Base-by-base conservation (phyloP, 768 basidiomycete genomes). In the Vararia minispora region DNA sequence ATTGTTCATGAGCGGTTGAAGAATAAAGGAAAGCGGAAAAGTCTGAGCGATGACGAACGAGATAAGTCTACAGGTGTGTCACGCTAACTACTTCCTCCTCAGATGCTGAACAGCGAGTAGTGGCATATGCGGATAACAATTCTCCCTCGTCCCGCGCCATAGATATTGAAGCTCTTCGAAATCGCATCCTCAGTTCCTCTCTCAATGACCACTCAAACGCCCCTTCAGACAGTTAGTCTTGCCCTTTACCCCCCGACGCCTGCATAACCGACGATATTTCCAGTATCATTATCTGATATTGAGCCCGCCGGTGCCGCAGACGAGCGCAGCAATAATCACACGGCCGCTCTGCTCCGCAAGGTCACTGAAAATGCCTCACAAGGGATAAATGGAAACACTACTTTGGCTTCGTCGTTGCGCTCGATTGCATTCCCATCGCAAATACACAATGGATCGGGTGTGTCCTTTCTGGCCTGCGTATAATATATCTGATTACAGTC, bases 1-100 rank as follows among this genome's bases (percentile, higher is more conserved):
- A 41, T 48, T 3, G 39, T 38, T 6, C 38, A 42, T 32, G 47
- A 48, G 29, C 41, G 47, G 8, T 42, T 39, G 39, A 33, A 36
- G 41, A 43, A 40, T 34, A 43, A 40, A 30, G 47, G 45, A 1
- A 43, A 46, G 36, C 39, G 45, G 41, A 46, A 34, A 27, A 48
- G 47, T 13, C 28, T 46, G 6, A 46, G 45, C 28, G 47, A 48
- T 5, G 47, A 46, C 4, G 47, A 48, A 22, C 35, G 36, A 25
- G 45, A 46, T 17, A 44, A 39, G 30, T 34, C 44, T 11, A 45
- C 35, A 2, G 33, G 45, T 48, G 9, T 9, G 47, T 48, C 12
- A 18, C 9, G 6, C 17, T 23, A 6, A 35, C 35, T 33, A 26
- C 18, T 29, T 39, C 30, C 32, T 12, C 44, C 6, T 40, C 24